These are phyloP conservation scores for Urochloa ruziziensis DNA, from an alignment of 176 grass and related monocot genomes.

Conservation along the genomic window DNA sequence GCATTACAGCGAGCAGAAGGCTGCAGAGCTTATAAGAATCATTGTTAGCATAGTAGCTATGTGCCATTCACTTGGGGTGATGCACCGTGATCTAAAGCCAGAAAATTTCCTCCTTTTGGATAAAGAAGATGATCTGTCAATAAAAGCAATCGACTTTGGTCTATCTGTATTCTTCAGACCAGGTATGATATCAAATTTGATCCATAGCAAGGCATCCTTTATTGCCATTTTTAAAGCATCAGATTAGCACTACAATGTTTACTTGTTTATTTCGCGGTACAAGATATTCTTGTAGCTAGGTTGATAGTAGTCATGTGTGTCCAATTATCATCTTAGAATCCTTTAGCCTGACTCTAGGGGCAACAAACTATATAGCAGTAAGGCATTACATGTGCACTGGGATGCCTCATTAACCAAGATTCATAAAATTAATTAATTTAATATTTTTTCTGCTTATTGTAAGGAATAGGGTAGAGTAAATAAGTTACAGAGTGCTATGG, in stretches of 20 bases:
- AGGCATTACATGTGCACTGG: not conserved
- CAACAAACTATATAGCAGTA: not conserved
- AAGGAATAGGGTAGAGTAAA: not conserved
- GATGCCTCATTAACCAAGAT: not conserved
- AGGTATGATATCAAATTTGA: slow-evolving; percentile 30
- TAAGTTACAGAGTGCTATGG: not conserved
- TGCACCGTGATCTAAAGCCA: slow-evolving; percentile 94
- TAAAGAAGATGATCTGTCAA: slow-evolving; percentile 75
- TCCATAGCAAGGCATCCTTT: not conserved
- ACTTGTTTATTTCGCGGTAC: not conserved
- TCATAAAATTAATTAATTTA: not conserved
- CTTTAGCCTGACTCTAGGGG: not conserved
- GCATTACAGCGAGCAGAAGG: slow-evolving; percentile 76
- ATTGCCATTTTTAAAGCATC: not conserved
- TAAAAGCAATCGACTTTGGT: slow-evolving; percentile 97
- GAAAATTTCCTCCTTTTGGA: slow-evolving; percentile 91
- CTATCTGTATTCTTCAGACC: slow-evolving; percentile 94
- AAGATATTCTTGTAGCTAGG: not conserved
- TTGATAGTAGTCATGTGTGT: not conserved
- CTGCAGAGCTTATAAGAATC: slow-evolving; percentile 87
- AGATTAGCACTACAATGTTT: not conserved
- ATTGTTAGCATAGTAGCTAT: slow-evolving; percentile 79
- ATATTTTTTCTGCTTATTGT: not conserved
- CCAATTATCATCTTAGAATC: not conserved
- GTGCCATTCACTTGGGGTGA: slow-evolving; percentile 94